Conservation (phyloP, 257 asterid genomes). For the Solanum pinnatisectum region DNA sequence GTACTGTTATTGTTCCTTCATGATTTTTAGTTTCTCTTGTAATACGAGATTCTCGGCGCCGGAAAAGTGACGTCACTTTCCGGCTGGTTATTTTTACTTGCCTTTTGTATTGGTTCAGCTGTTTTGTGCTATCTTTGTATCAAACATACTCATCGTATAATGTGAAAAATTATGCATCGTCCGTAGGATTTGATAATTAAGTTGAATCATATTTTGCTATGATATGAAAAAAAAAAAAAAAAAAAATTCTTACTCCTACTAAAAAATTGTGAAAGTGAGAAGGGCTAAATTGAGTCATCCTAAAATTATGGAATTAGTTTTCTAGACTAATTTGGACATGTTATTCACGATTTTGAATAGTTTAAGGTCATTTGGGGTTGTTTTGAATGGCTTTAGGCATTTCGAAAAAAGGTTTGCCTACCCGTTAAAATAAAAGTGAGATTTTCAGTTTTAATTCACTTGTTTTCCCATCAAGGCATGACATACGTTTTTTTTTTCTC, state of each 20-base stretch:
- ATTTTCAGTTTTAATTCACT: no score
- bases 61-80: background rate
- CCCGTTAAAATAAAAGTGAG: no score
- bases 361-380: no score
- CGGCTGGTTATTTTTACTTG: background rate
- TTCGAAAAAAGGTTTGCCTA: no score
- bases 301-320: background rate
- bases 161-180: background rate
- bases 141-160: background rate
- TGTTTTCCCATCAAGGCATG: no score
- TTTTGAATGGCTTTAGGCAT: no score
- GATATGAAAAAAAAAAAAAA: no score
- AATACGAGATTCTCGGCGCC: background rate
- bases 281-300: background rate
- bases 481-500: no score
- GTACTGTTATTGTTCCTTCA: slow-evolving; percentile 26
- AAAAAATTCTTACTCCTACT: no score
- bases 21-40: background rate
- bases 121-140: background rate
- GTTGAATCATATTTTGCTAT: background rate
- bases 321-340: no score
- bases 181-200: background rate
- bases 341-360: no score
- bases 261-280: no score
- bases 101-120: background rate